These are phyloP conservation scores for Auriculariales sp. DNA, from an alignment of 768 basidiomycete genomes.

Conservation along the genomic window DNA sequence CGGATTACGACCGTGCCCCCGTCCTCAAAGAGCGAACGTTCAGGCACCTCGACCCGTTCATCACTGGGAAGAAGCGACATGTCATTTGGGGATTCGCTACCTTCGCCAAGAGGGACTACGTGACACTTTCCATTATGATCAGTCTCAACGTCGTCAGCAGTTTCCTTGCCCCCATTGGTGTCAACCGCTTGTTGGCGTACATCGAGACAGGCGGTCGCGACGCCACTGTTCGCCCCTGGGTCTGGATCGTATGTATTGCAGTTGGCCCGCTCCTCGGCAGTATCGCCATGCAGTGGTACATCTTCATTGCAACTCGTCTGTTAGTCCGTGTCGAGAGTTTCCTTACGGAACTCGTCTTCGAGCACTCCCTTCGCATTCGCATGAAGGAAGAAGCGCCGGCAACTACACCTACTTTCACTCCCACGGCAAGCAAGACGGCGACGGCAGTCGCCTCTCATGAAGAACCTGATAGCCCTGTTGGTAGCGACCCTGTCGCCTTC, in stretches of 20 bases:
- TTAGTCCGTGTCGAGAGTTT: conserved; percentile 37
- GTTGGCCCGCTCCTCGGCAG: conserved; percentile 20
- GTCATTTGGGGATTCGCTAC: conserved; percentile 14
- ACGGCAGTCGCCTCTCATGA: conserved; percentile 19
- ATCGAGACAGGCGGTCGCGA: conserved; percentile 22
- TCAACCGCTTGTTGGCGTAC: conserved; percentile 26
- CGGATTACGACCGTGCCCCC: conserved; percentile 22
- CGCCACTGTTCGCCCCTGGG: conserved; percentile 28
- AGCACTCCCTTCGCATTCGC: conserved; percentile 47
- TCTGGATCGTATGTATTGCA: conserved; percentile 27
- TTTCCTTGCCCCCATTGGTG: conserved; percentile 21
- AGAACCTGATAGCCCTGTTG: conserved; percentile 9
- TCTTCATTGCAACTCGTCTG: conserved; percentile 27
- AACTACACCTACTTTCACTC: conserved; percentile 2
- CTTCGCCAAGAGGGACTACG: conserved; percentile 13
- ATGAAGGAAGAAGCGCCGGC: conserved; percentile 30
- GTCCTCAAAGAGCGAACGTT: background rate
- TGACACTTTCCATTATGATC: conserved; percentile 9
- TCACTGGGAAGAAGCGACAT: conserved; percentile 16
- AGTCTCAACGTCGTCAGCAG: conserved; percentile 13
- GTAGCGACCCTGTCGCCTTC: conserved; percentile 4
- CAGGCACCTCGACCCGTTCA: conserved; percentile 11
- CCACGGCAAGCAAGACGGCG: conserved; percentile 11
- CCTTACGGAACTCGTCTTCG: conserved; percentile 38
- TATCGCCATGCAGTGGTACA: conserved; percentile 26